phyloP scores from a whole-genome alignment of 768 basidiomycete species.

The Boletellus ananas region DNA sequence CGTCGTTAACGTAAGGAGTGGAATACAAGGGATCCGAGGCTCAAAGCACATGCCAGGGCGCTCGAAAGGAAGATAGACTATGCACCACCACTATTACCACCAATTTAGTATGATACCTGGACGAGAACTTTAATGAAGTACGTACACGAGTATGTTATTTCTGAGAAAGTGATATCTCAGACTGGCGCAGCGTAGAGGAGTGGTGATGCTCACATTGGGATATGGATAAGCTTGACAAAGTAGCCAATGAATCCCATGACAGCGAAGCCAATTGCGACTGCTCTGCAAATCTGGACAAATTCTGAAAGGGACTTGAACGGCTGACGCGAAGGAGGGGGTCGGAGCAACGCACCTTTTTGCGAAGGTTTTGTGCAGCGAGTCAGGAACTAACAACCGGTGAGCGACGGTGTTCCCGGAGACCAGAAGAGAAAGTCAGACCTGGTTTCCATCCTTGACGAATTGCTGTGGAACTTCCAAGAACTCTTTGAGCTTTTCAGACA shows the following conservation, averaged over 20 bases:
- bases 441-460: constrained; percentile 90
- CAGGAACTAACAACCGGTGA: constrained; percentile 63
- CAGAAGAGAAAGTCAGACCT: constrained; percentile 47
- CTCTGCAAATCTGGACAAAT: constrained; percentile 91
- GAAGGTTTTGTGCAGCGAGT: constrained; percentile 98
- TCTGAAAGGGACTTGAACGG: constrained; percentile 46
- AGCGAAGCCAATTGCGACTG: constrained; percentile 94
- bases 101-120: constrained; percentile 23
- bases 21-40: constrained; percentile 18
- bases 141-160: constrained; percentile 98
- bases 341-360: constrained; percentile 69
- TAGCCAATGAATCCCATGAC: constrained; percentile 99
- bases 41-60: constrained; percentile 9
- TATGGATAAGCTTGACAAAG: constrained; percentile 97
- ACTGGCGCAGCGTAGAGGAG: background rate
- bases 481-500: constrained; percentile 90
- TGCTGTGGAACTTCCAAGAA: constrained; percentile 89
- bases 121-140: constrained; percentile 22
- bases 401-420: background rate
- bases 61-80: constrained; percentile 35
- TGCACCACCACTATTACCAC: constrained; percentile 64
- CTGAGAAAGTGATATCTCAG: constrained; percentile 38
- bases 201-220: constrained; percentile 78
- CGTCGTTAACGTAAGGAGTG: constrained; percentile 15
- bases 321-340: background rate